Base-by-base conservation (phyloP, 2,329 filamentous ascomycete species). In the Beauveria varroae region DNA sequence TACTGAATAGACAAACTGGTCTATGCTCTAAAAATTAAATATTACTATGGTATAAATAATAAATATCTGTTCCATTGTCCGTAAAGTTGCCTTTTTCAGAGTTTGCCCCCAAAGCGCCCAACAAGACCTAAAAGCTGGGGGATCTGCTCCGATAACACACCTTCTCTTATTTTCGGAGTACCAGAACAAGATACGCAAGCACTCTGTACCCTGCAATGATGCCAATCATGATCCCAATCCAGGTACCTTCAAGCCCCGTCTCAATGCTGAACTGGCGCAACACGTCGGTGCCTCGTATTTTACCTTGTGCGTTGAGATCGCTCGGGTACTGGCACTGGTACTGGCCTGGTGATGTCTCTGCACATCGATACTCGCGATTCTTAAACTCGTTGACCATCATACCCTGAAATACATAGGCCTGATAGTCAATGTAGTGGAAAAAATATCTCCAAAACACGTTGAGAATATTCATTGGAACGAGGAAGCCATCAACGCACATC, bases 301-400 rank as follows among this genome's bases (percentile, higher is more conserved):
- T 75, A 68, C 91, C 92, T 70, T 89, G 74, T 37, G 77, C 69
- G 46, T 81, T 81, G 62, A 92, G 70, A 64, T 81, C 78, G 6
- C 82, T 87, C 43, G 80, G 73, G 72, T 88, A 95, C 83, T 90
- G 88, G 75, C 91, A 96, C 46, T 80, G 79, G 67, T 85, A 91
- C 5, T 64, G 56, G 0, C 66, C 69, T 3, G 64, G 79, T 74
- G 46, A 64, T 22, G 22, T 60, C 60, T 62, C 49, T 0, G 67
- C 75, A 69, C 90, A 93, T 3, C 74, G 71, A 71, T 90, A 96
- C 3, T 76, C 80, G 16, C 89, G 78, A 20, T 81, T 65, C 1
- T 77, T 76, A 71, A 96, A 95, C 75, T 96, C 90, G 69, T 95
- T 96, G 58, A 93, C 86, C 90, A 96, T 95, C 91, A 96, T 95